Evolutionary conservation across 2,329 filamentous ascomycete species (phyloP).

Genomic region (Aspergillus brasiliensis): DNA sequence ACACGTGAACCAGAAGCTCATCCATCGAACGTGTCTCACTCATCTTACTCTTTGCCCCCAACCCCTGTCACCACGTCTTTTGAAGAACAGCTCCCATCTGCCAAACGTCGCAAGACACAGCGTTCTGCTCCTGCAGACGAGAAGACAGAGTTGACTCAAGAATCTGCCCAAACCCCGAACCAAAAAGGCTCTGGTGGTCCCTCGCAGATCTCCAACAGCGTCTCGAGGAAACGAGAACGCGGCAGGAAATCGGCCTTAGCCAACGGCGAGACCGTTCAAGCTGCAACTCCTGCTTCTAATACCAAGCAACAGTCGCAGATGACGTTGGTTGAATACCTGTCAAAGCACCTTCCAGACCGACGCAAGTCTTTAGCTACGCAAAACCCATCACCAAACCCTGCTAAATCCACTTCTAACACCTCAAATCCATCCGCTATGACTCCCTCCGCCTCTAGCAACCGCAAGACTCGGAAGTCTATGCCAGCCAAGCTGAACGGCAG

Average conservation of each 20-base stretch:
- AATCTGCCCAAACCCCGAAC: constrained; percentile 10
- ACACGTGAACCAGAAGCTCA: constrained; percentile 19
- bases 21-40: constrained; percentile 17
- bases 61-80: constrained; percentile 26
- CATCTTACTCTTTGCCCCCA: constrained; percentile 25
- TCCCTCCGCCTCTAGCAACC: constrained; percentile 6
- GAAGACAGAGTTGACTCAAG: constrained; percentile 14
- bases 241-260: constrained; percentile 9
- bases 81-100: constrained; percentile 22
- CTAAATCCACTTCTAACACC: neutral
- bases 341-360: constrained; percentile 12
- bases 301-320: constrained; percentile 15
- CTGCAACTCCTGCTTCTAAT: constrained; percentile 7
- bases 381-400: constrained; percentile 10
- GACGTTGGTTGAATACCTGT: constrained; percentile 12
- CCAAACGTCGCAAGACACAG: constrained; percentile 25
- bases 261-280: constrained; percentile 10
- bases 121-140: constrained; percentile 17
- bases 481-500: constrained; percentile 17
- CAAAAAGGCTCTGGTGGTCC: constrained; percentile 8
- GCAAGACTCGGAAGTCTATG: constrained; percentile 22
- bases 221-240: constrained; percentile 12
- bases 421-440: constrained; percentile 9
- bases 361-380: constrained; percentile 14
- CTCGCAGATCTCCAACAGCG: constrained; percentile 8